Conservation (phyloP, 345 rosid species). For the Dipteronia sinensis region DNA sequence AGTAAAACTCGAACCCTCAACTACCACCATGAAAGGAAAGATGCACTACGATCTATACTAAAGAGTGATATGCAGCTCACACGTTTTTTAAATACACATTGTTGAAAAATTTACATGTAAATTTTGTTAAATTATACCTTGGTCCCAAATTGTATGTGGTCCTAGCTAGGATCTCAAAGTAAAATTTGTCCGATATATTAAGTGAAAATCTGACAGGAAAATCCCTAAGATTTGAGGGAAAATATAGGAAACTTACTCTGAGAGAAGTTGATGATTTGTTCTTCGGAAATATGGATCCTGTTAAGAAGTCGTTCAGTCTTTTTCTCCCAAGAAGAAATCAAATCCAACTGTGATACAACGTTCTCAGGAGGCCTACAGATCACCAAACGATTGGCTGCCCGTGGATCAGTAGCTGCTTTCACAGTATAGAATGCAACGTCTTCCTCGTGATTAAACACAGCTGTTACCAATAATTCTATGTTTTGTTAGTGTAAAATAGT, state of each 20-base stretch:
- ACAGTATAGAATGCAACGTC: conserved; percentile 41
- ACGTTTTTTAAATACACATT: too few relatives aligned
- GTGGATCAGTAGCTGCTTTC: conserved; percentile 37
- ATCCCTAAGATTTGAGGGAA: too few relatives aligned
- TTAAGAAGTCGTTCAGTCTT: conserved; percentile 29
- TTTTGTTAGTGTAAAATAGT: too few relatives aligned
- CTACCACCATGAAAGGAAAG: too few relatives aligned
- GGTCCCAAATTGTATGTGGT: too few relatives aligned
- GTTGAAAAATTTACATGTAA: too few relatives aligned
- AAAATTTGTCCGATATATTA: too few relatives aligned
- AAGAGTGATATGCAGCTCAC: too few relatives aligned
- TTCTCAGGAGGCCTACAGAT: conserved; percentile 29
- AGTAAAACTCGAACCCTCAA: too few relatives aligned
- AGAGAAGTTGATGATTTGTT: conserved; percentile 26
- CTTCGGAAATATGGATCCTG: conserved; percentile 25
- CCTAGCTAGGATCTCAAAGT: too few relatives aligned
- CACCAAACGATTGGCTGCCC: conserved; percentile 29
- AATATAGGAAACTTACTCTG: conserved; percentile 27
- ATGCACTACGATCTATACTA: too few relatives aligned
- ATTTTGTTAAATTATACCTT: too few relatives aligned
- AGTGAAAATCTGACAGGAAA: background rate
- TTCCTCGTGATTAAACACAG: conserved; percentile 38
- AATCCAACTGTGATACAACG: conserved; percentile 33
- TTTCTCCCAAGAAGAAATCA: conserved; percentile 38
- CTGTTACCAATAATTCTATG: conserved; percentile 2